These are phyloP conservation scores for Arabis alpina DNA, from an alignment of 345 rosid genomes.

Conservation along the genomic window DNA sequence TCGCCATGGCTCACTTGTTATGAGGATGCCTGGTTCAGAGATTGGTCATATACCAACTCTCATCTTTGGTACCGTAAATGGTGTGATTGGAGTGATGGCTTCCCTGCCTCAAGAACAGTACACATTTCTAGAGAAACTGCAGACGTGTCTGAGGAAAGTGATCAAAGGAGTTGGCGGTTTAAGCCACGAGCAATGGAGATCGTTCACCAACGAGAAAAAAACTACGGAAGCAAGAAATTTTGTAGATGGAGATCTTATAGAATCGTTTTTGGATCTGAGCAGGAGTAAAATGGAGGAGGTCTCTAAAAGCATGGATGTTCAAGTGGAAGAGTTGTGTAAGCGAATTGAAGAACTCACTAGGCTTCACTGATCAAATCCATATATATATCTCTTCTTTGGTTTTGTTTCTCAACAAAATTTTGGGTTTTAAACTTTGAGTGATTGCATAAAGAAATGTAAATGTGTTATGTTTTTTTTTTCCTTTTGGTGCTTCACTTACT, in stretches of 20 bases:
- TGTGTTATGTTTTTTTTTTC: constrained; percentile 8
- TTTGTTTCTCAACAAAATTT: too few relatives aligned
- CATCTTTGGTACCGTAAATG: constrained; percentile 86
- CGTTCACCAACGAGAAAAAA: constrained; percentile 86
- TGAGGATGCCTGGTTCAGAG: constrained; percentile 90
- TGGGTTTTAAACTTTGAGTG: not conserved
- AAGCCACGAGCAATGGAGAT: constrained; percentile 95
- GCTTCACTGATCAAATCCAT: constrained; percentile 63
- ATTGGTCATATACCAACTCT: constrained; percentile 84
- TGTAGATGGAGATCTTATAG: constrained; percentile 86
- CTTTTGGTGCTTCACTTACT: not conserved
- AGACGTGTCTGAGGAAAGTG: constrained; percentile 75
- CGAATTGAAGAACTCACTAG: constrained; percentile 88
- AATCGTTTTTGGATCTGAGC: constrained; percentile 80
- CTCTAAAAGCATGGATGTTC: constrained; percentile 62
- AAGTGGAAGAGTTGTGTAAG: constrained; percentile 85
- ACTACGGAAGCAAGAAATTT: constrained; percentile 76
- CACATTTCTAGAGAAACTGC: constrained; percentile 76
- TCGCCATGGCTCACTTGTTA: constrained; percentile 93
- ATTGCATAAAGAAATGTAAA: not conserved
- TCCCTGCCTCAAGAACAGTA: constrained; percentile 86
- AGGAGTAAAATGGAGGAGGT: constrained; percentile 80
- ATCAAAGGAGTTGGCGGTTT: constrained; percentile 96
- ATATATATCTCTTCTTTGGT: too few relatives aligned
- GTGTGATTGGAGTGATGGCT: constrained; percentile 91